These are phyloP conservation scores for Cutaneotrichosporon cutaneum DNA, from an alignment of 1,284 basidiomycete genomes.

Conservation along the genomic window DNA sequence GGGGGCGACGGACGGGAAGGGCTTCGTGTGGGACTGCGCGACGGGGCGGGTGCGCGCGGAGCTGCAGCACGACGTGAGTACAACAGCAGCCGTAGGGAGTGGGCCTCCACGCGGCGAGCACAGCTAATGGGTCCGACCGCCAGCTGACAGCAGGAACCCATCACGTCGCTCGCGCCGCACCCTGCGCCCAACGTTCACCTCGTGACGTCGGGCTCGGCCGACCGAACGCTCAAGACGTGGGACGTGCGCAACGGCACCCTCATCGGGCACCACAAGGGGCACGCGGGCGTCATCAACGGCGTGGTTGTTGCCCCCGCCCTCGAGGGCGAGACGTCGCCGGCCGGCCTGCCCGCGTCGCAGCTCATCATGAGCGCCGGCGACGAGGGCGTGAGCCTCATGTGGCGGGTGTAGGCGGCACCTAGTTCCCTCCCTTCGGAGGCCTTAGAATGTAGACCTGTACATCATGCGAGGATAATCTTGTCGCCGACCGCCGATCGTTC, in stretches of 20 bases:
- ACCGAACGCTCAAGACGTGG: slow-evolving; percentile 85
- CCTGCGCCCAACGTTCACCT: slow-evolving; percentile 67
- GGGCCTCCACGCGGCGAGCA: no score
- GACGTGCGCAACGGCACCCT: slow-evolving; percentile 81
- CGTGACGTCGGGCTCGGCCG: slow-evolving; percentile 79
- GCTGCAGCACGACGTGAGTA: slow-evolving; percentile 70
- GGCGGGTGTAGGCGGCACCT: slow-evolving; percentile 6
- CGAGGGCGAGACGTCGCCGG: slow-evolving; percentile 43
- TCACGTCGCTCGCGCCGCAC: slow-evolving; percentile 75
- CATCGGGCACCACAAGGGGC: slow-evolving; percentile 77
- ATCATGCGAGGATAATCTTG: slow-evolving; percentile 5
- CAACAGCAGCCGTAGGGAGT: no score
- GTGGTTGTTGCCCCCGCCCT: slow-evolving; percentile 62
- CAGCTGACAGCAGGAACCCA: slow-evolving; percentile 62
- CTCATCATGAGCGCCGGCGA: slow-evolving; percentile 80
- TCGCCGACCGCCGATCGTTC: not conserved
- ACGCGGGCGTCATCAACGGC: slow-evolving; percentile 74
- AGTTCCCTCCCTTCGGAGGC: not conserved
- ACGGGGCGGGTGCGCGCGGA: slow-evolving; percentile 78
- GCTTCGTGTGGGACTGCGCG: slow-evolving; percentile 88
- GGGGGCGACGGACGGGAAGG: slow-evolving; percentile 90
- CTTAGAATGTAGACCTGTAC: slow-evolving; percentile 13
- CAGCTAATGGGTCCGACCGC: not conserved
- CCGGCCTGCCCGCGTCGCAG: slow-evolving; percentile 29
- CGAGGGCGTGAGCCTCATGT: slow-evolving; percentile 78